Evolutionary conservation across 805 yeast genomes (phyloP), one percentile per base, ranked within the genome.

Genomic region (Zygosaccharomyces gambellarensis): DNA sequence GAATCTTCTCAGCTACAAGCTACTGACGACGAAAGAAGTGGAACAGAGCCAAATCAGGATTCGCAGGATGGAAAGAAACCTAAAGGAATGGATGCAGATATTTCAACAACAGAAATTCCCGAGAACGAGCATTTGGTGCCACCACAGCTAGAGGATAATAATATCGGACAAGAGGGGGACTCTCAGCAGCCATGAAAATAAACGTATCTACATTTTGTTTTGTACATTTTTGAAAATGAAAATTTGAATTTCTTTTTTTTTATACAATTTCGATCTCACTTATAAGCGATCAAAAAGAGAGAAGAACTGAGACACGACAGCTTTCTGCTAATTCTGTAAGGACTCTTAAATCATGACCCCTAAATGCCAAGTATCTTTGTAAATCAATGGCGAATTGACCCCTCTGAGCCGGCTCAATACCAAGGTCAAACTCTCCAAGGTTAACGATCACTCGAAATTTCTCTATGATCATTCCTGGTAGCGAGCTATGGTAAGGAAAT

Each of bases 401-500:
- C 29, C 22, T 25, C n/a, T 43, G 32, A n/a, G 28, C 34, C 4
- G 29, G 44, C 12, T 40, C 19, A 22, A 46, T 31, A 4, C n/a
- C 32, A n/a, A 36, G 14, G 29, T 29, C 42, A 8, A 30, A 22
- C 3, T 14, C 22, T 3, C 49, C 19, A 3, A 52, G 23, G 21
- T 46, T 39, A 22, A 56, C 40, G 6, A 54, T 31, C 7, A 51
- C 41, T 46, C 47, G 58, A 11, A 54, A 43, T 31, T 22, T 47
- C 32, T 56, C 53, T 22, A 57, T 48, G 9, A 45, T 31, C 43
- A 54, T 45, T 22, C 36, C 38, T 12, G 46, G 50, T 14, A 56
- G 36, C 17, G 52, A 53, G 9, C 45, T 12, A 23, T 48, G 39
- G 34, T 48, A 53, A 22, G 60, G 58, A 44, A 50, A 55, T 25